Evolutionary conservation across 352 stramenopile genomes (phyloP), one percentile per base, ranked within the genome.

Genomic region (Phytopythium vexans): DNA sequence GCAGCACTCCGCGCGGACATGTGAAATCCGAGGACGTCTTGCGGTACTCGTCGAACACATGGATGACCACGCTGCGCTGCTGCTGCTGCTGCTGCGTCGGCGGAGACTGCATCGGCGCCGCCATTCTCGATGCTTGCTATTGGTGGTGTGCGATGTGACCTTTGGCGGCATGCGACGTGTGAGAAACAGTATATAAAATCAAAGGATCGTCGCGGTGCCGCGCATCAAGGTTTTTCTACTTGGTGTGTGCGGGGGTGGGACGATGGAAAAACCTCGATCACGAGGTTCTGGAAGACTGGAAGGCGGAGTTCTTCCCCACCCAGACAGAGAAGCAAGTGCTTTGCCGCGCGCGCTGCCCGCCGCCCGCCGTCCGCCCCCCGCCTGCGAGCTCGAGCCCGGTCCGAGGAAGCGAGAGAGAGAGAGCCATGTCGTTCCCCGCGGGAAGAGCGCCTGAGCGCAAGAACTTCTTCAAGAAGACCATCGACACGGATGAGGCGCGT

Each of bases 1-100:
- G 62, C 52, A 97, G 66, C 54, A 96, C 44, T 41, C 78, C 71
- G 49, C 86, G 70, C 46, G 79, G 61, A 60, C 90, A 97, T 37
- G 71, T 60, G 63, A 97, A 97, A 58, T 96, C 88, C 58, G 89
- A 86, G 39, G 72, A 78, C 38, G 75, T 83, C 58, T 93, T 90
- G 60, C 85, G 84, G 58, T 83, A 82, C 62, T 96, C 86, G 61
- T 97, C 89, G 49, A 92, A 94, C 35, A 97, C 89, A 55, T 96
- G 87, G 59, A 97, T 97, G 36, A 92, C 67, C 37, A 97, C 77
- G 43, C 58, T 86, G 12, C 68, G 69, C 48, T 35, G 39, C 31
- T 6, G 56, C 3, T 6, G 56, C 3, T 48, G 53, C 49, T 31
- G 46, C 32, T 34, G 6, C 7, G 40, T 49, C 21, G 21, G 21